phyloP scores from a whole-genome alignment of 176 grass and related monocot species.

The Pontederia paniculata region DNA sequence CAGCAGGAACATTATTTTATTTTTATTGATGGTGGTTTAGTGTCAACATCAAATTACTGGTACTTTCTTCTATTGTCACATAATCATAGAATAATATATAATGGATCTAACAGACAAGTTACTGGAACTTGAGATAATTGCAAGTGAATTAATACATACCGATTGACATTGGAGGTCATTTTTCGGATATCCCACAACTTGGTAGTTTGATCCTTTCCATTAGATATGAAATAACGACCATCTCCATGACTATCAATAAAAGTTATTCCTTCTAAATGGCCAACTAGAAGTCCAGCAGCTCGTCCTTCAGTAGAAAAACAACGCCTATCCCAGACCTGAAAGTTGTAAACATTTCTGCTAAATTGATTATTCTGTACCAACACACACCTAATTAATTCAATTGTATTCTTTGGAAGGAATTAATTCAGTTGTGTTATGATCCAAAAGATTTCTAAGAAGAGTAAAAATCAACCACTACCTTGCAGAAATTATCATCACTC shows the following conservation, averaged over 20 bases:
- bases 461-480: constrained; percentile 38
- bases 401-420: too few relatives aligned
- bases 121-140: too few relatives aligned
- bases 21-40: too few relatives aligned
- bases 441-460: too few relatives aligned
- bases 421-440: too few relatives aligned
- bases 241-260: constrained; percentile 84
- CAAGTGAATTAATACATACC: constrained; percentile 22
- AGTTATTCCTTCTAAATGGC: constrained; percentile 75
- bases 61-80: too few relatives aligned
- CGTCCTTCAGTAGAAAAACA: constrained; percentile 45
- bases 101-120: too few relatives aligned
- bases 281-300: constrained; percentile 58
- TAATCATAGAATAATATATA: too few relatives aligned
- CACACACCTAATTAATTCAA: too few relatives aligned
- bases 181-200: constrained; percentile 88
- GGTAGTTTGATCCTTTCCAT: constrained; percentile 78
- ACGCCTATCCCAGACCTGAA: constrained; percentile 83
- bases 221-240: constrained; percentile 88
- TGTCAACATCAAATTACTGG: too few relatives aligned
- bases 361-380: constrained; percentile 2
- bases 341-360: constrained; percentile 17
- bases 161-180: constrained; percentile 51
- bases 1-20: too few relatives aligned
- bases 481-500: constrained; percentile 75